phyloP scores from a whole-genome alignment of 108 stramenopile species.

The Discostella pseudostelligera region DNA sequence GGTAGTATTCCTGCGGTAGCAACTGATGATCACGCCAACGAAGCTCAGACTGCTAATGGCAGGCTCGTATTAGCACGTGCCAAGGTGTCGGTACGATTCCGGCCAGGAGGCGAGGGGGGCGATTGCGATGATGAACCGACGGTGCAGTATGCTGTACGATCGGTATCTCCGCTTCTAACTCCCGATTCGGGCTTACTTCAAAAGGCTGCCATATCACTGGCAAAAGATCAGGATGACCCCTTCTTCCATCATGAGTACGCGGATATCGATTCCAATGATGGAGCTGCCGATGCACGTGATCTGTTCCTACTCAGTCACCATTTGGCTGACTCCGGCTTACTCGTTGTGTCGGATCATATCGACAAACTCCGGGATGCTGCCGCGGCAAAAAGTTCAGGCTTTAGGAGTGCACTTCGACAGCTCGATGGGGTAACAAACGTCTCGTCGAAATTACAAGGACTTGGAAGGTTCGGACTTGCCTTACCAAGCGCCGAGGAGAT shows the following conservation, averaged over 20 bases:
- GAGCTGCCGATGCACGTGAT: slow-evolving; percentile 38
- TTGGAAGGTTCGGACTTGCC: slow-evolving; percentile 31
- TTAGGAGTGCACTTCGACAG: slow-evolving; percentile 40
- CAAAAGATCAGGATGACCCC: slow-evolving; percentile 38
- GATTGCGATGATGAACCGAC: slow-evolving; percentile 33
- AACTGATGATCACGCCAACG: neutral
- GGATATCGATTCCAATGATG: slow-evolving; percentile 1
- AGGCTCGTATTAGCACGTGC: slow-evolving; percentile 35
- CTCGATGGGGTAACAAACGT: slow-evolving; percentile 48
- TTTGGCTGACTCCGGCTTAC: slow-evolving; percentile 41
- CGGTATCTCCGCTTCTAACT: slow-evolving; percentile 11
- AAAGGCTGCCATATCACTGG: slow-evolving; percentile 31
- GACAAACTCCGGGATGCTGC: slow-evolving; percentile 41
- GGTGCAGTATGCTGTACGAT: slow-evolving; percentile 38
- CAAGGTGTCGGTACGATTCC: slow-evolving; percentile 33
- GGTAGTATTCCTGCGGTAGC: neutral
- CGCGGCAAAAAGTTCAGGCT: slow-evolving; percentile 34
- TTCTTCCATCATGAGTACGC: slow-evolving; percentile 19
- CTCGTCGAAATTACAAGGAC: slow-evolving; percentile 32
- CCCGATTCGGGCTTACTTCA: slow-evolving; percentile 18
- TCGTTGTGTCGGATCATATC: slow-evolving; percentile 46
- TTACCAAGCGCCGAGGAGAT: slow-evolving; percentile 46
- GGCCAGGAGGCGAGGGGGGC: slow-evolving; percentile 27
- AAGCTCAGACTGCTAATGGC: neutral
- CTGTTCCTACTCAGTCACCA: slow-evolving; percentile 43